phyloP scores from a whole-genome alignment of 768 basidiomycete genomes.

The Cystobasidium onofrii region DNA sequence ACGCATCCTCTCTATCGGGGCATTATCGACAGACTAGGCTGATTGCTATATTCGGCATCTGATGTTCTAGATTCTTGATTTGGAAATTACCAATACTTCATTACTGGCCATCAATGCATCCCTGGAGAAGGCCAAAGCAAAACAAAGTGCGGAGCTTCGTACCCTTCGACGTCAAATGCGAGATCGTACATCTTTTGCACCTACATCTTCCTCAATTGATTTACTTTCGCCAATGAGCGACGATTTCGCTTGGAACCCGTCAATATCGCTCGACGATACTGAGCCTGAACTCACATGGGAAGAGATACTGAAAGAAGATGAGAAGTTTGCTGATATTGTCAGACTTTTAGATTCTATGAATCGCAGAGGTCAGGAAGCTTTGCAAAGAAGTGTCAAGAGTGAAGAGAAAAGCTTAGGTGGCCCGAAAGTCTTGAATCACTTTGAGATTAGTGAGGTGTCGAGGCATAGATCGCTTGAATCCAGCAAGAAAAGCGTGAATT shows the following conservation, averaged over 20 bases:
- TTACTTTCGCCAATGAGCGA: not conserved
- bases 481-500: not conserved
- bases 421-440: conserved; percentile 14
- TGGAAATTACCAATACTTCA: conserved; percentile 82
- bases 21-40: not conserved
- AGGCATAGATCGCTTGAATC: not conserved
- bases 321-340: conserved; percentile 58
- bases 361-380: conserved; percentile 47
- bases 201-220: conserved; percentile 48
- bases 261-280: conserved; percentile 49
- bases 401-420: conserved; percentile 6
- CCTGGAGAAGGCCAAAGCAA: conserved; percentile 68
- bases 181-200: conserved; percentile 51
- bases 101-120: conserved; percentile 74
- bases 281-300: conserved; percentile 47
- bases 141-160: conserved; percentile 74
- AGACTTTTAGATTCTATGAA: conserved; percentile 59
- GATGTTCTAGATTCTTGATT: conserved; percentile 72
- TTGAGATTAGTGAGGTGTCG: not conserved
- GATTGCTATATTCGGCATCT: not conserved
- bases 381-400: conserved; percentile 38
- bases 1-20: not conserved
- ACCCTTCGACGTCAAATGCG: conserved; percentile 73
- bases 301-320: conserved; percentile 43
- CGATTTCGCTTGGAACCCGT: conserved; percentile 44